Base-by-base conservation (phyloP, 1,139 yeast species). In the Scheffersomyces illinoinensis region DNA sequence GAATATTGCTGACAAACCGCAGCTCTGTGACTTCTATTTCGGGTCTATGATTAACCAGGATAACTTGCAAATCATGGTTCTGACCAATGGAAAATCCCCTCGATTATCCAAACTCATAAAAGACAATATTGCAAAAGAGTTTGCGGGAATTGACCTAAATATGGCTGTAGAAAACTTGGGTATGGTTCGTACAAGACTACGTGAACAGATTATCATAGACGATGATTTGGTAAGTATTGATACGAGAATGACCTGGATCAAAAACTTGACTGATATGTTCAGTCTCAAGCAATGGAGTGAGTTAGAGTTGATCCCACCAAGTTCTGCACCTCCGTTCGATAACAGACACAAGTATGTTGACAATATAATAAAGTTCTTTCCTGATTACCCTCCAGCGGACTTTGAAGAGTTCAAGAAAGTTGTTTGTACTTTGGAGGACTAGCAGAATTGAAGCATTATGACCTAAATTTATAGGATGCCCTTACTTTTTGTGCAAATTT, bases 1-100 rank as follows among this genome's bases (percentile, higher is more conserved):
- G 47, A 91, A 91, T 70, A 89, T 91, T 52, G 97, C 97, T 2
- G 97, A 91, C 71, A 90, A 90, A 62, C 97, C 97, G 1, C 84
- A 85, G 18, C 76, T 87, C 62, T 91, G 97, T 75, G 97, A 91
- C 71, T 91, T 90, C 71, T 91, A 90, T 75, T 91, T 91, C 72
- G 97, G 97, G 1, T 85, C 93, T 33, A 87, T 89, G 80, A 87
- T 86, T 69, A 83, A 90, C 67, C 85, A 85, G 62, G 96, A 93
- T n/a, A 86, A 88, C 26, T 76, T 91, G 55, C 96, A 90, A 69
- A 83, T 91, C 47, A 89, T 91, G 93, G 89, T 91, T 10, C 86
- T 92, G 47, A 90, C 97, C 21, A 90, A 90, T 69, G 97, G 97
- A 8, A 85, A 87, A 66, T 89, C 93, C 1, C 97, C 97, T 0